Evolutionary conservation across 371 early-diverging fungal genomes (phyloP).

Genomic region (Phascolomyces articulosus): DNA sequence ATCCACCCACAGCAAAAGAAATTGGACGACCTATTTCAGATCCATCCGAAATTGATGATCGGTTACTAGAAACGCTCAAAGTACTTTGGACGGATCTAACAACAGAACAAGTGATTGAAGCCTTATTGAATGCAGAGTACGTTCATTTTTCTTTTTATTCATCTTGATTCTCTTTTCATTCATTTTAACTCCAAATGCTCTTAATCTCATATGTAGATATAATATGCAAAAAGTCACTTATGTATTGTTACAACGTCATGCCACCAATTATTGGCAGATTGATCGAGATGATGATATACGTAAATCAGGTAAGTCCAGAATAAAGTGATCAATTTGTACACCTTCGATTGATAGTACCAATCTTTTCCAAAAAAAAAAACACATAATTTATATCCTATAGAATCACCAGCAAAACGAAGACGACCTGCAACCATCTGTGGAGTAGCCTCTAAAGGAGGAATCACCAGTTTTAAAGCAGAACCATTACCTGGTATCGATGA

Average conservation of each 20-base stretch:
- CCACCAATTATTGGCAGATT: constrained; percentile 47
- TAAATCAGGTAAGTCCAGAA: background rate
- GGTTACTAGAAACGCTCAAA: constrained; percentile 46
- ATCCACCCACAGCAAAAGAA: constrained; percentile 42
- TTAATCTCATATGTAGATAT: constrained; percentile 40
- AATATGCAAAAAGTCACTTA: constrained; percentile 59
- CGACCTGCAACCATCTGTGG: constrained; percentile 52
- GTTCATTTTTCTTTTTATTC: background rate
- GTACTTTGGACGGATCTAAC: constrained; percentile 49
- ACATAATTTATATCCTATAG: background rate
- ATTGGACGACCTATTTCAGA: constrained; percentile 39
- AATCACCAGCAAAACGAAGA: constrained; percentile 25
- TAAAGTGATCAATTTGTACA: too few relatives aligned
- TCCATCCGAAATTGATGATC: constrained; percentile 43
- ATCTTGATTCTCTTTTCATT: background rate
- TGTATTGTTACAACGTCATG: constrained; percentile 50
- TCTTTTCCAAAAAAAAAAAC: too few relatives aligned
- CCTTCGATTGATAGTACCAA: too few relatives aligned
- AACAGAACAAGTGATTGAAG: constrained; percentile 33
- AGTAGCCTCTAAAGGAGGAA: constrained; percentile 17
- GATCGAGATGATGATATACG: constrained; percentile 43
- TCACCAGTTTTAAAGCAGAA: constrained; percentile 9
- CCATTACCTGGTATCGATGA: constrained; percentile 40
- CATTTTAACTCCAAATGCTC: too few relatives aligned
- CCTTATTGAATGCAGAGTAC: constrained; percentile 46